Percentiles rank a stretch among this genome's conserved stretches.
phyloP scores from a whole-genome alignment of 169 alveolate genomes.

The Babesia ovis region DNA sequence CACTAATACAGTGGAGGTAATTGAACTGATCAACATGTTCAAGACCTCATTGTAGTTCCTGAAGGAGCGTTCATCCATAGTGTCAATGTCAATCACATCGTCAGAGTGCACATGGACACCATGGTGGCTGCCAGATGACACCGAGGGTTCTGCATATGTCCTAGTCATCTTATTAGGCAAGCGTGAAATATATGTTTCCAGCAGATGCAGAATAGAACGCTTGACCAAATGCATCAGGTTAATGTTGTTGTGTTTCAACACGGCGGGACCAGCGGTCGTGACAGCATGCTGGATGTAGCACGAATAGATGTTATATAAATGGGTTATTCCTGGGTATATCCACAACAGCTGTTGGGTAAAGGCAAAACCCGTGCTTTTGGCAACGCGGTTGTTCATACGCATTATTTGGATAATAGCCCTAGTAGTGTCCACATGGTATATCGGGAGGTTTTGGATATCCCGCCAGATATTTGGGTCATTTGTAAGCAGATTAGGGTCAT shows the following conservation, averaged over 20 bases:
- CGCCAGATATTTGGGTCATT: slow-evolving; percentile 39
- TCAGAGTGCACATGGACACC: not conserved
- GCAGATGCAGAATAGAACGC: slow-evolving; percentile 73
- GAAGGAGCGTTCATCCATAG: slow-evolving; percentile 1
- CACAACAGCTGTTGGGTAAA: slow-evolving; percentile 47
- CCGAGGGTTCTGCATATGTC: slow-evolving; percentile 4
- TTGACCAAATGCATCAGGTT: slow-evolving; percentile 82
- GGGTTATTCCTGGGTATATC: slow-evolving; percentile 41
- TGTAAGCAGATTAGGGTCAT: slow-evolving; percentile 19
- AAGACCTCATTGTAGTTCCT: slow-evolving; percentile 65
- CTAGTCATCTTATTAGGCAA: slow-evolving; percentile 45
- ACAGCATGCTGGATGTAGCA: slow-evolving; percentile 54
- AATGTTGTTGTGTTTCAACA: slow-evolving; percentile 54
- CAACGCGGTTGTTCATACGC: slow-evolving; percentile 65
- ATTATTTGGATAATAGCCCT: slow-evolving; percentile 41
- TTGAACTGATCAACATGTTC: slow-evolving; percentile 62
- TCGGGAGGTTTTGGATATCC: slow-evolving; percentile 21
- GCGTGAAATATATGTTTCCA: slow-evolving; percentile 71
- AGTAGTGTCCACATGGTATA: slow-evolving; percentile 36
- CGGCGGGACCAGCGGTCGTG: slow-evolving; percentile 30
- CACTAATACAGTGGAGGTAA: slow-evolving; percentile 66
- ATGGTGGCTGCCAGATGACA: not conserved
- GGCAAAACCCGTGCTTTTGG: slow-evolving; percentile 61
- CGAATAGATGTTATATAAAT: slow-evolving; percentile 48
- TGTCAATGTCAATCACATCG: not conserved